These are phyloP conservation scores for Gautieria morchelliformis DNA, from an alignment of 768 basidiomycete species.

Conservation along the genomic window DNA sequence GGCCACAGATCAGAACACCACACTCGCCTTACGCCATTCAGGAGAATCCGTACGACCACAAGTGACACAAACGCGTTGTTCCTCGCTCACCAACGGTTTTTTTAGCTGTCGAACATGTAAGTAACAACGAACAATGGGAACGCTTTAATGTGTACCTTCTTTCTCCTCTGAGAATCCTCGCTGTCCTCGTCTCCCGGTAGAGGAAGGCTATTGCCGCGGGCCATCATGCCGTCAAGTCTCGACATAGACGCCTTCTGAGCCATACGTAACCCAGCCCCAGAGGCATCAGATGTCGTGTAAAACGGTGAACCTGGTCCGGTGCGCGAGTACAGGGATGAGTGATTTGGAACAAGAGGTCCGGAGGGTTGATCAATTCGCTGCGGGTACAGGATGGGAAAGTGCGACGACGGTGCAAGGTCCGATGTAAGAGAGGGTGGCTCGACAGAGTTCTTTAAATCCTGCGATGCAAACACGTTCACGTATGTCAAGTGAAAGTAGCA, in stretches of 20 bases:
- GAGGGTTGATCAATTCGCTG: not conserved
- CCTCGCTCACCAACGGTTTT: constrained; percentile 40
- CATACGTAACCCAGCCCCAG: constrained; percentile 6
- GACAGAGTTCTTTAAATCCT: not conserved
- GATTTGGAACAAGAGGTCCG: not conserved
- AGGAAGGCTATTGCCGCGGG: constrained; percentile 14
- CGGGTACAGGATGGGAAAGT: not conserved
- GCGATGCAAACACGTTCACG: not conserved
- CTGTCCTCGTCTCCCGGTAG: constrained; percentile 30
- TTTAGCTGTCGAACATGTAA: constrained; percentile 26
- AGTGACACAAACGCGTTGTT: constrained; percentile 77
- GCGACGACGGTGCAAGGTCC: not conserved
- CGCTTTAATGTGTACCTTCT: constrained; percentile 38
- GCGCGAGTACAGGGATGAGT: not conserved
- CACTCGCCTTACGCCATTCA: constrained; percentile 83
- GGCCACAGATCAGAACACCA: not conserved
- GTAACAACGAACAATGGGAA: not conserved
- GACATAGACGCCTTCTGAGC: constrained; percentile 15
- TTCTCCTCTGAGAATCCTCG: constrained; percentile 44
- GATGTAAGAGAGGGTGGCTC: not conserved
- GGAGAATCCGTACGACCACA: constrained; percentile 95
- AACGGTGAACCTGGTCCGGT: not conserved
- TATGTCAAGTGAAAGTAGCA: not conserved
- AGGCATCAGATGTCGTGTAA: not conserved
- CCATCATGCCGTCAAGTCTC: constrained; percentile 21